phyloP scores from a whole-genome alignment of 2,329 filamentous ascomycete species.

The Diaporthe sp. region DNA sequence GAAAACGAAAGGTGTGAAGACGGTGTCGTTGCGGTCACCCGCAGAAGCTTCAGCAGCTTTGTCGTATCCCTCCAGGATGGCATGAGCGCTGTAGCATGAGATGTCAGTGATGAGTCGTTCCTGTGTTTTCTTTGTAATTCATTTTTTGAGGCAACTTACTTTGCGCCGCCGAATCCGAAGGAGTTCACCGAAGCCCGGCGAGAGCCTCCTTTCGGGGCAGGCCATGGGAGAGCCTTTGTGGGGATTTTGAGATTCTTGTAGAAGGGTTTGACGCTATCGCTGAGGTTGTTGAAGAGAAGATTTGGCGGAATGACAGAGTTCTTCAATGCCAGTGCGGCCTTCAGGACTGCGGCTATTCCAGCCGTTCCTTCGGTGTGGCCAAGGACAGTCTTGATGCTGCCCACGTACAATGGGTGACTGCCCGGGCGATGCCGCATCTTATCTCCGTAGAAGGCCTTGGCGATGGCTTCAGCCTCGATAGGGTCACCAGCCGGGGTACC shows the following conservation, averaged over 20 bases:
- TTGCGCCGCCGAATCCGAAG: not conserved
- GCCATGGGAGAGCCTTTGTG: slow-evolving; percentile 1
- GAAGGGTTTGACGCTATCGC: slow-evolving; percentile 50
- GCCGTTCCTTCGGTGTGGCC: no score
- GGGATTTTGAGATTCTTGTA: slow-evolving; percentile 45
- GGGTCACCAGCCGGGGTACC: slow-evolving; percentile 44
- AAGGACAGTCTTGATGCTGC: no score
- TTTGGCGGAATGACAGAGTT: slow-evolving; percentile 54
- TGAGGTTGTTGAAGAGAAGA: slow-evolving; percentile 52
- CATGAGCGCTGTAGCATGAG: no score
- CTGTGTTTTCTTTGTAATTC: no score
- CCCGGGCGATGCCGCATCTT: not conserved
- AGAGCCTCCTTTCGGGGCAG: not conserved
- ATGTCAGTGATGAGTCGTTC: no score
- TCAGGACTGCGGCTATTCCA: no score
- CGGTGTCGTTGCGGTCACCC: not conserved
- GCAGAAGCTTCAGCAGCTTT: not conserved
- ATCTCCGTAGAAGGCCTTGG: slow-evolving; percentile 46
- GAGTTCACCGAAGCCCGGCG: slow-evolving; percentile 25
- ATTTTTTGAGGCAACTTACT: not conserved
- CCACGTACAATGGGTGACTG: not conserved
- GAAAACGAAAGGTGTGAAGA: slow-evolving; percentile 47
- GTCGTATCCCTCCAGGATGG: slow-evolving; percentile 1
- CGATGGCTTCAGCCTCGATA: slow-evolving; percentile 52
- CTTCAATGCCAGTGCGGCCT: slow-evolving; percentile 48